Evolutionary conservation across 139 green algal genomes (phyloP), one percentile per base, ranked within the genome.

Genomic region (Coccomyxa sp.): DNA sequence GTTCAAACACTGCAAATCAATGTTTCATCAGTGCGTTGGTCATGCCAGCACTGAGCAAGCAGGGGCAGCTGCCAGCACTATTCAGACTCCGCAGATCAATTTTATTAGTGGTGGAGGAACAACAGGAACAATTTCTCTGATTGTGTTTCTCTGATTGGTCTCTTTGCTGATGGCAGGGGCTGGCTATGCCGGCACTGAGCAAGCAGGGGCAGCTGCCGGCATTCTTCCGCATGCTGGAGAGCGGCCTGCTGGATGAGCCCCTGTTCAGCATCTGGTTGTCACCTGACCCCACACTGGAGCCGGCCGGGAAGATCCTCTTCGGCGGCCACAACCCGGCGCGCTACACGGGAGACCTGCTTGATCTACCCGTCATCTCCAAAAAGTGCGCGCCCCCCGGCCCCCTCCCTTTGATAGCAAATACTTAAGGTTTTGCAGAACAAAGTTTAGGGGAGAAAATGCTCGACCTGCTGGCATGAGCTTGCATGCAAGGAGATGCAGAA

Each of bases 211-310:
- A 38, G 27, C 14, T 38, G 71, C 71, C 71, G 71, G 71, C 71
- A 32, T 77, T 77, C 71, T 77, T 77, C 71, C 71, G 71, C 71
- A 77, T 77, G 71, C 27, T 77, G 71, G 71, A 77, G 71, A n/a
- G 27, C 27, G 27, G 27, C 71, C 28, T 77, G 10, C 71, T 77
- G 71, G 71, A 77, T 12, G 71, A 31, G 71, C 71, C 71, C 10
- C 25, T 77, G 23, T 77, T 77, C 71, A 38, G 27, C 71, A 38
- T 77, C 27, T 77, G 71, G 71, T 12, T 77, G n/a, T 77, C 71
- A 0, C 71, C 71, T 3, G 71, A 77, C 12, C 71, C 71, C 71
- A 31, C n/a, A 3, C 14, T n/a, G 23, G 71, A 77, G 71, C 71
- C 71, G 10, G 71, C 71, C 10, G 71, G 71, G 23, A 31, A 77